These are phyloP conservation scores for Nicotiana tomentosiformis DNA, from an alignment of 257 asterid genomes.

Conservation along the genomic window DNA sequence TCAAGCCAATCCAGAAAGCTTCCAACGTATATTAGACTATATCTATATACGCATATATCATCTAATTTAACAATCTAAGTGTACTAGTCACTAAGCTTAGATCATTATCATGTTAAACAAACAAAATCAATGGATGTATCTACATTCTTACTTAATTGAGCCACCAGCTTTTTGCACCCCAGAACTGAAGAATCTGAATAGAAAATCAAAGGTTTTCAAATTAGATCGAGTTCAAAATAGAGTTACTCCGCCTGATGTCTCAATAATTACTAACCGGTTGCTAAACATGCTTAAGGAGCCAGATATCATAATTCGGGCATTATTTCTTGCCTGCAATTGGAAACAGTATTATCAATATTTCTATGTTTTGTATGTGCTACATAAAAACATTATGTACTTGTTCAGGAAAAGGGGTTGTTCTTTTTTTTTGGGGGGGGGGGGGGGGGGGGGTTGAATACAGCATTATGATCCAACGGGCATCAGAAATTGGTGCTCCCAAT, in stretches of 20 bases:
- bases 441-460: too few relatives aligned
- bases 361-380: neutral
- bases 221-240: neutral
- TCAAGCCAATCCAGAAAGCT: too few relatives aligned
- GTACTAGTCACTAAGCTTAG: neutral
- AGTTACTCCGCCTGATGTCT: neutral
- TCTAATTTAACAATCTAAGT: too few relatives aligned
- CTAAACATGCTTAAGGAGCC: slow-evolving; percentile 37
- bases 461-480: too few relatives aligned
- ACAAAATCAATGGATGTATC: neutral
- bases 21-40: too few relatives aligned
- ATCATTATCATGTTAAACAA: neutral
- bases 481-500: too few relatives aligned
- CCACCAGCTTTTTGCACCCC: slow-evolving; percentile 37
- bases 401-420: neutral
- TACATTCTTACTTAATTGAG: slow-evolving; percentile 19
- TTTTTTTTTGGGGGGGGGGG: neutral
- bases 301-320: slow-evolving; percentile 34
- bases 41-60: too few relatives aligned
- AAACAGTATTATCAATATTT: neutral
- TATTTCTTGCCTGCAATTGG: slow-evolving; percentile 35
- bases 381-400: neutral
- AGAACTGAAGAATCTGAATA: slow-evolving; percentile 29
- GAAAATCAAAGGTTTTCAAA: neutral
- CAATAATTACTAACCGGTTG: slow-evolving; percentile 20